Evolutionary conservation across 2,329 filamentous ascomycete genomes (phyloP).

Genomic region (Colletotrichum tropicicola): DNA sequence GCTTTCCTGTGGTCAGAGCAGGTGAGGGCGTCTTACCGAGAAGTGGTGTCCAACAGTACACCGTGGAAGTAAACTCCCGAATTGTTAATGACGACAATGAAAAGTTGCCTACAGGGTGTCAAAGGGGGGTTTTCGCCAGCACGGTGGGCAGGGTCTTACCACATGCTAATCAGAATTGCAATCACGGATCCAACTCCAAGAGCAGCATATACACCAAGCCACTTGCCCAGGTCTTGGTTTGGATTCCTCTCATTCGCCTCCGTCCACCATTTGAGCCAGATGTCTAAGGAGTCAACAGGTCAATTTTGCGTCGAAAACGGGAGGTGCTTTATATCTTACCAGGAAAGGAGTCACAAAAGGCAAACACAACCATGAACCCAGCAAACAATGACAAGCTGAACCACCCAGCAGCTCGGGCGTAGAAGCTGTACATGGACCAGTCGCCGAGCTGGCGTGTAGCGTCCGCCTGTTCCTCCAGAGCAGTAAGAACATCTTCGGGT

Average conservation of each 20-base stretch:
- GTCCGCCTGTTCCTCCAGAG: slow-evolving; percentile 21
- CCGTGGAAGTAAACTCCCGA: slow-evolving; percentile 41
- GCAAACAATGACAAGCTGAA: slow-evolving; percentile 32
- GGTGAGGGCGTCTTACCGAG: slow-evolving; percentile 17
- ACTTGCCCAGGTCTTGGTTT: slow-evolving; percentile 45
- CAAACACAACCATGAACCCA: slow-evolving; percentile 35
- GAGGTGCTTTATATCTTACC: slow-evolving; percentile 7
- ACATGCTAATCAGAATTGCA: slow-evolving; percentile 8
- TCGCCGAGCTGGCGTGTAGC: slow-evolving; percentile 22
- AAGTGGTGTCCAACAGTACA: slow-evolving; percentile 36
- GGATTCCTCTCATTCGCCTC: slow-evolving; percentile 48
- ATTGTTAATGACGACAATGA: slow-evolving; percentile 41
- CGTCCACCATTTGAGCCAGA: slow-evolving; percentile 61
- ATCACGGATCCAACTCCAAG: slow-evolving; percentile 12
- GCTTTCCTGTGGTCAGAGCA: neutral
- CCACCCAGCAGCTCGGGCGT: slow-evolving; percentile 38
- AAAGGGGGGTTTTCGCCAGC: fast-evolving
- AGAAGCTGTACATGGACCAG: slow-evolving; percentile 34
- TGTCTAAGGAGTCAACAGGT: neutral
- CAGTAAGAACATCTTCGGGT: neutral
- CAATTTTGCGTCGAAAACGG: neutral
- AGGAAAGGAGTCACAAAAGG: slow-evolving; percentile 37
- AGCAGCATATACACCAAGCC: slow-evolving; percentile 45
- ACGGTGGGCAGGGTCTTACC: neutral
- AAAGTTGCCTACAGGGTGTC: slow-evolving; percentile 36